Base-by-base conservation (phyloP, 306 rosid species). In the Fagus sylvatica region DNA sequence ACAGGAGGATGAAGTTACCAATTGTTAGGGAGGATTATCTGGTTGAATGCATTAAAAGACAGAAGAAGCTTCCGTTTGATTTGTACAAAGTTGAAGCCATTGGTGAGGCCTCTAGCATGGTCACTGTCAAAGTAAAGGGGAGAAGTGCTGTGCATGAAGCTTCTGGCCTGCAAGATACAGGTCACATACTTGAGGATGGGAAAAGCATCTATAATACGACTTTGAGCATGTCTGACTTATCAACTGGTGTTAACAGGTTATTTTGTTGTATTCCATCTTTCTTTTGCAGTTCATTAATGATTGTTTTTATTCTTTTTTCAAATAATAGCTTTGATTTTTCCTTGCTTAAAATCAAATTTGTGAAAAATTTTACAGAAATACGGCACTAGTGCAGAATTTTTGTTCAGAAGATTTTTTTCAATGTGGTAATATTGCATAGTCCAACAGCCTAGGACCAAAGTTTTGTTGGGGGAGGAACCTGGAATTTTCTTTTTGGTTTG, bases 121-220 rank as follows among this genome's bases (percentile, higher is more conserved):
- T 89, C 81, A 95, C 99, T 41, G 86, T 95, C 76, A 95, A 91
- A 88, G 99, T 95, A 85, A 93, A 95, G 84, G 99, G 98, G 57
- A 85, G 74, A 22, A 91, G 99, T 88, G 91, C 98, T 40, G 96
- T 95, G 80, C 96, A 93, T 33, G 96, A 93, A 85, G 85, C 85
- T 74, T 95, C 98, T 76, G 97, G 99, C 77, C 80, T 93, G 65
- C 96, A 91, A 80, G 99, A 93, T 78, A 86, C 89, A 8, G 93
- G 99, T 54, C 98, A 95, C 92, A 91, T 95, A 74, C 98, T 95
- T 12, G 99, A 89, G 84, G 94, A 91, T 72, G 97, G 93, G 73
- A 84, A 86, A 76, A 93, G 90, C 84, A 95, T 95, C 77, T 93
- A 91, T 73, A 93, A 91, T 78, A 93, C 98, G 12, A 95, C 98